phyloP scores from a whole-genome alignment of 202 grass and related monocot genomes.

The Dendrocalamus latiflorus region DNA sequence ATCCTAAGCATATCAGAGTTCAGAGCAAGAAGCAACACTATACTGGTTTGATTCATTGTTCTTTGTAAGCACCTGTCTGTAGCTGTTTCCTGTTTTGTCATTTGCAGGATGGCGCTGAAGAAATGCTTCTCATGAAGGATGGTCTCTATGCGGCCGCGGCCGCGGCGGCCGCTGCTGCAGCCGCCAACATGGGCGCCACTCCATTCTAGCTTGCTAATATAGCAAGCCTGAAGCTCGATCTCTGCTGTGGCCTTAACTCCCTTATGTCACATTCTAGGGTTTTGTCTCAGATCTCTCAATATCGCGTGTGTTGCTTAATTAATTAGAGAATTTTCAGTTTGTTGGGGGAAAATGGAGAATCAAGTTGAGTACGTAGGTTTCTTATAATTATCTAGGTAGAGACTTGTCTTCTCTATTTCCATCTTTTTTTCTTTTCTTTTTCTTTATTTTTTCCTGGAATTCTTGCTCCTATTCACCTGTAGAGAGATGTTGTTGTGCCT shows the following conservation, averaged over 20 bases:
- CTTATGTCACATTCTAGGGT: constrained; percentile 11
- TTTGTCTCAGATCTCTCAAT: constrained; percentile 27
- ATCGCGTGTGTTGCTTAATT: constrained; percentile 36
- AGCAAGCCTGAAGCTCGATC: neutral
- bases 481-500: constrained; percentile 19
- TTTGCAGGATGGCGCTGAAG: constrained; percentile 50
- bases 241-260: neutral
- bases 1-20: neutral
- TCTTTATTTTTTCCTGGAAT: neutral
- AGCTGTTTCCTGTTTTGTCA: neutral
- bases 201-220: constrained; percentile 50
- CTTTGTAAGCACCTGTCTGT: neutral
- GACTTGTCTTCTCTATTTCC: constrained; percentile 7
- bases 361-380: constrained; percentile 9
- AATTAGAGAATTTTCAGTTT: constrained; percentile 22
- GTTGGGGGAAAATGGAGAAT: constrained; percentile 29
- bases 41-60: neutral
- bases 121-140: constrained; percentile 86
- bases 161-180: constrained; percentile 17
- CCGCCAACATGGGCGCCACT: constrained; percentile 79
- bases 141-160: constrained; percentile 61
- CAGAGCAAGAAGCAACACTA: neutral
- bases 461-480: constrained; percentile 7
- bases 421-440: neutral
- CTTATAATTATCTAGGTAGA: too few relatives aligned